Conservation (phyloP, 164 flowering plant genomes). For the Taxillus chinensis region DNA sequence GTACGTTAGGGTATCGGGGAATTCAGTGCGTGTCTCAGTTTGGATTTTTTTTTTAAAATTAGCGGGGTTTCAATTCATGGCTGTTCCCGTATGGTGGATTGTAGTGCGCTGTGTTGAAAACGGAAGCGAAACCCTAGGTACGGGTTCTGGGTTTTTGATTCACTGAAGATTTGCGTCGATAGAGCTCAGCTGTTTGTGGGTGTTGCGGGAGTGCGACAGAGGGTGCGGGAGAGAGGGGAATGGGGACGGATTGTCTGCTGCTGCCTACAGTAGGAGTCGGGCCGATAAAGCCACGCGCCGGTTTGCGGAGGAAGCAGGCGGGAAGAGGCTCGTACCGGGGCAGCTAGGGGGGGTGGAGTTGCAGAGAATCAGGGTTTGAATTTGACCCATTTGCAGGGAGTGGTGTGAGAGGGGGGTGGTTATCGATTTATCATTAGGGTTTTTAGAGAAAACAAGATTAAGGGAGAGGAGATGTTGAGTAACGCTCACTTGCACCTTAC, state of each 20-base stretch:
- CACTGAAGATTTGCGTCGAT: conserved; percentile 6
- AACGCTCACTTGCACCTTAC: conserved; percentile 30
- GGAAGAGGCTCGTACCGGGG: conserved; percentile 92
- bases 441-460: not conserved
- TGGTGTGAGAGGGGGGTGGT: not conserved
- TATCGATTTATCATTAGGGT: no score
- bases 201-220: conserved; percentile 6
- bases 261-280: conserved; percentile 52
- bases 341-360: conserved; percentile 34
- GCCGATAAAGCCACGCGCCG: conserved; percentile 74
- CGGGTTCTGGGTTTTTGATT: conserved; percentile 7
- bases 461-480: conserved; percentile 27
- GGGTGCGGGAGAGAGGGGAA: conserved; percentile 29
- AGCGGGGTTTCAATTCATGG: conserved; percentile 8
- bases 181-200: conserved; percentile 9
- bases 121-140: not conserved
- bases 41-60: no score
- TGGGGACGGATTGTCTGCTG: conserved; percentile 44
- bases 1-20: conserved; percentile 22
- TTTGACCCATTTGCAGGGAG: conserved; percentile 3
- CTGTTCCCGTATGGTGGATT: not conserved
- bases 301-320: conserved; percentile 82
- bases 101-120: not conserved
- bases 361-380: conserved; percentile 6
- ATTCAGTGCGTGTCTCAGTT: not conserved